These are phyloP conservation scores for Fusarium sp. DNA, from an alignment of 2,329 filamentous ascomycete genomes.

Conservation along the genomic window DNA sequence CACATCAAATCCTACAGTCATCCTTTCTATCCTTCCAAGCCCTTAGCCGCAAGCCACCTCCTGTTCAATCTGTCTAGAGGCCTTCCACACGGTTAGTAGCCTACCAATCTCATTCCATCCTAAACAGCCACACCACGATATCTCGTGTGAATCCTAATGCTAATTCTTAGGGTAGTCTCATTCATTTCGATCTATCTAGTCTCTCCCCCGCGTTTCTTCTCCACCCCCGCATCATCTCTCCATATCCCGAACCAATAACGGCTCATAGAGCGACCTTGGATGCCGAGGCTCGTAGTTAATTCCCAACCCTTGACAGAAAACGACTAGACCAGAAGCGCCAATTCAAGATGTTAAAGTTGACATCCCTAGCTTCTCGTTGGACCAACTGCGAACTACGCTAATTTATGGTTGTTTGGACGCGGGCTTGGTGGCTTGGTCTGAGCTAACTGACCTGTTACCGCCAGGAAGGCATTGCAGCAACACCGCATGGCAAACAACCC, in stretches of 20 bases:
- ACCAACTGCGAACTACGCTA: conserved; percentile 21
- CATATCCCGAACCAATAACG: conserved; percentile 30
- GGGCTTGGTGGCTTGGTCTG: neutral
- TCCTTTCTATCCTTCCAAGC: neutral
- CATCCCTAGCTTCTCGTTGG: conserved; percentile 14
- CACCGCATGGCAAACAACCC: conserved; percentile 13
- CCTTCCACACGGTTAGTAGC: neutral
- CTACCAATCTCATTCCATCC: neutral
- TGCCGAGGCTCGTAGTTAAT: conserved; percentile 33
- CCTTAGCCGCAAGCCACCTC: conserved; percentile 14
- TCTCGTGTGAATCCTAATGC: neutral
- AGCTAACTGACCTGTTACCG: conserved; percentile 19
- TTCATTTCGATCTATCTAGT: conserved; percentile 1
- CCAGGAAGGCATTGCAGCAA: conserved; percentile 5
- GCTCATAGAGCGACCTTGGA: conserved; percentile 25
- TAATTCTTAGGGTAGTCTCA: neutral
- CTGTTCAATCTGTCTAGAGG: neutral
- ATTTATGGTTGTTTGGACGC: conserved; percentile 36
- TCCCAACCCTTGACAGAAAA: neutral
- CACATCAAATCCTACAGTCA: neutral
- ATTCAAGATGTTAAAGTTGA: neutral
- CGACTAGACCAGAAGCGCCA: conserved; percentile 1
- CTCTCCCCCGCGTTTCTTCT: conserved; percentile 29
- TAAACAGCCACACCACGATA: conserved; percentile 9
- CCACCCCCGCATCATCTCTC: conserved; percentile 32